phyloP scores from a whole-genome alignment of 495 filamentous ascomycete species.

The Penicillium lagena region DNA sequence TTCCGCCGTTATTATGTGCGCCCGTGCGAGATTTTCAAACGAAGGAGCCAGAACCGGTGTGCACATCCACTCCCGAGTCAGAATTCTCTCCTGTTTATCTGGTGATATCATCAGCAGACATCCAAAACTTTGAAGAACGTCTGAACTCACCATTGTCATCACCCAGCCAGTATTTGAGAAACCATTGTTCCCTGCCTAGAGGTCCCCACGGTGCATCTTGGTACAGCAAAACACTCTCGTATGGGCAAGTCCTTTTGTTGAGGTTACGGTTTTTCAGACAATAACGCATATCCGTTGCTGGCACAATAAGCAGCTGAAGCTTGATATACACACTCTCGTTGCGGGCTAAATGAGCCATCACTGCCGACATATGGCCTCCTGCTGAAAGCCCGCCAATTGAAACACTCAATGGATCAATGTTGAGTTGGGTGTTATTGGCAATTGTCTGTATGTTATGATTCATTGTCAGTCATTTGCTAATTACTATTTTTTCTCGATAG shows the following conservation, averaged over 20 bases:
- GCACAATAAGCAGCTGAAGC: constrained; percentile 17
- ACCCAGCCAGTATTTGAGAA: constrained; percentile 19
- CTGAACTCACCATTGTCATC: constrained; percentile 10
- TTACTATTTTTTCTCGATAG: no score
- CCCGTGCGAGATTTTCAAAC: constrained; percentile 12
- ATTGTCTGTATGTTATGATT: constrained; percentile 5
- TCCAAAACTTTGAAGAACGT: no score
- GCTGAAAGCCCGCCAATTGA: constrained; percentile 44
- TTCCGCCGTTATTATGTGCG: constrained; percentile 20
- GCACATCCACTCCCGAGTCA: constrained; percentile 16
- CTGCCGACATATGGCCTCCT: constrained; percentile 32
- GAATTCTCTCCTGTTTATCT: constrained; percentile 6
- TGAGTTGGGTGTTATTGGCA: constrained; percentile 17
- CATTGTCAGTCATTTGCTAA: no score
- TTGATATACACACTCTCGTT: constrained; percentile 28
- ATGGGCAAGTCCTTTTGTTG: constrained; percentile 9
- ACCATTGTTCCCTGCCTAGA: constrained; percentile 18
- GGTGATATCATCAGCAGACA: no score
- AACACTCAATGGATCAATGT: constrained; percentile 43
- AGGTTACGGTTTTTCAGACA: constrained; percentile 1
- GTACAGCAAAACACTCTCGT: constrained; percentile 13
- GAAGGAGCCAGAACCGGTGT: constrained; percentile 15
- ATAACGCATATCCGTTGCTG: constrained; percentile 22
- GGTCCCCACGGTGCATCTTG: constrained; percentile 18
- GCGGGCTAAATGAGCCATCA: constrained; percentile 40